These are phyloP conservation scores for Lathyrus aphaca DNA, from an alignment of 306 rosid genomes.

Conservation along the genomic window DNA sequence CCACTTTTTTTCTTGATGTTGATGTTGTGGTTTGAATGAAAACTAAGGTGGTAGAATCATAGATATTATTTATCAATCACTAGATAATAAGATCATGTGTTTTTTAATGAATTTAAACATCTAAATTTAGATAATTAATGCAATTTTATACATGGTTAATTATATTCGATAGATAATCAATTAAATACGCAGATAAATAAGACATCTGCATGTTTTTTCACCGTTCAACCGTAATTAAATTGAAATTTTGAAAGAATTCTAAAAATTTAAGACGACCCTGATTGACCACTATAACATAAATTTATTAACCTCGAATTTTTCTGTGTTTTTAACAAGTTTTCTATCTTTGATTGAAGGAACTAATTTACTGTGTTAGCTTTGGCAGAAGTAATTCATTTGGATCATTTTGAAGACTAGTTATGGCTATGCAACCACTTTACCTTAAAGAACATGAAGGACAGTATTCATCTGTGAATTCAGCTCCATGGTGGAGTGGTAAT, in stretches of 20 bases:
- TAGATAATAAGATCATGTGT: neutral
- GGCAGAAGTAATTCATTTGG: constrained; percentile 35
- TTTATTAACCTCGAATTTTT: neutral
- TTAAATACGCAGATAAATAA: no score
- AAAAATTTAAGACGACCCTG: no score
- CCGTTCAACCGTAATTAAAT: no score
- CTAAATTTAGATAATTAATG: neutral
- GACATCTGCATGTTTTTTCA: no score
- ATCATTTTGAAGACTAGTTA: constrained; percentile 35
- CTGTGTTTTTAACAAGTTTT: constrained; percentile 7
- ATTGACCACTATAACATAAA: neutral
- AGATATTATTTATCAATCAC: neutral
- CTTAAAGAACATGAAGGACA: constrained; percentile 81
- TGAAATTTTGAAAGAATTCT: no score
- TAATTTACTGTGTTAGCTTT: constrained; percentile 1
- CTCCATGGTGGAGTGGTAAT: constrained; percentile 62
- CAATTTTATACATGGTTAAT: neutral
- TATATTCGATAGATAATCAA: neutral
- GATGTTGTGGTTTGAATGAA: constrained; percentile 28
- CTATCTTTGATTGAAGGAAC: constrained; percentile 46
- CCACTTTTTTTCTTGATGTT: constrained; percentile 32
- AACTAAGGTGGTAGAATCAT: constrained; percentile 35
- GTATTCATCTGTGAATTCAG: constrained; percentile 48
- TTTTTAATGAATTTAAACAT: no score
- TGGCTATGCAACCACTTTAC: constrained; percentile 71